A percentile compares a stretch with the other conserved stretches of the same genome.
phyloP scores from a whole-genome alignment of 208 protist genomes.

The Porcisia deanei region DNA sequence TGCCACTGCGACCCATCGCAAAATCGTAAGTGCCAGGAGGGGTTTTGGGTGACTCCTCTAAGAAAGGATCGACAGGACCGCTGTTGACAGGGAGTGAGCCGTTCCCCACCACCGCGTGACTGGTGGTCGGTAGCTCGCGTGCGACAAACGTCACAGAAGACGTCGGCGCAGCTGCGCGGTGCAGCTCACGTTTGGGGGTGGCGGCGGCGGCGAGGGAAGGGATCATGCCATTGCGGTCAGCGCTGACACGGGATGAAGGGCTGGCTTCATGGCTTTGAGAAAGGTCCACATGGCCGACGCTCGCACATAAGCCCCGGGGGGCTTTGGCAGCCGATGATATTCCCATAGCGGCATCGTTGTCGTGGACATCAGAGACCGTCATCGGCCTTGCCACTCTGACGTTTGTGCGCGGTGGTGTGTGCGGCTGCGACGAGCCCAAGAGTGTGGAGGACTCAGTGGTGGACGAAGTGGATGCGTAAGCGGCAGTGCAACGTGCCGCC shows the following conservation, averaged over 20 bases:
- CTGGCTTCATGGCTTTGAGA: neutral
- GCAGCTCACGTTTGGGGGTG: neutral
- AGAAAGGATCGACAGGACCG: slow-evolving; percentile 36
- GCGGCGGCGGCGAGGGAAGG: neutral
- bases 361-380: neutral
- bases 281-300: slow-evolving; percentile 8
- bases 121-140: slow-evolving; percentile 16
- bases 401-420: slow-evolving; percentile 23
- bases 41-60: neutral
- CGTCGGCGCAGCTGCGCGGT: neutral
- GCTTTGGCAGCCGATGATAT: neutral
- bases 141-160: slow-evolving; percentile 8
- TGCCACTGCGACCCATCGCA: neutral
- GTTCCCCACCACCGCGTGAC: neutral
- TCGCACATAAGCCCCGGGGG: slow-evolving; percentile 10
- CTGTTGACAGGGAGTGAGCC: neutral
- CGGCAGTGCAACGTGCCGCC: neutral
- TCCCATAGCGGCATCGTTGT: slow-evolving; percentile 12
- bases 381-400: neutral
- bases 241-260: neutral
- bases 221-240: neutral
- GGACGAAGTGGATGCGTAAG: neutral
- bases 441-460: neutral
- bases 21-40: neutral
- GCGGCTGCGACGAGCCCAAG: slow-evolving; percentile 19